These are phyloP conservation scores for Rhodotorula glutinis DNA, from an alignment of 1,284 basidiomycete genomes.

Conservation along the genomic window DNA sequence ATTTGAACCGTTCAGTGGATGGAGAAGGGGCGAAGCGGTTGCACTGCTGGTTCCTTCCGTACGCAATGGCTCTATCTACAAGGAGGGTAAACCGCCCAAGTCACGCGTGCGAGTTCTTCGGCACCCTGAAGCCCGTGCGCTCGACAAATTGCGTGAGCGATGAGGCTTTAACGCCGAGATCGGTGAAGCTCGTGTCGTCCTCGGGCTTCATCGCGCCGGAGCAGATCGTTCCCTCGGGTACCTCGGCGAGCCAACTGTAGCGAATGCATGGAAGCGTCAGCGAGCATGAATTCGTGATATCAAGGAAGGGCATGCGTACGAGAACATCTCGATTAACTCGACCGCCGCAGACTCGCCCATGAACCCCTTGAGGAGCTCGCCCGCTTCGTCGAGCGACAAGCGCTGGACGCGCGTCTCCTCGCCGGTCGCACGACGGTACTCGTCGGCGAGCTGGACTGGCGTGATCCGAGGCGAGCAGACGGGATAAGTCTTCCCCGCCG, in stretches of 20 bases:
- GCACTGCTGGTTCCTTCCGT: too few relatives aligned
- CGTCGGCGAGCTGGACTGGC: neutral
- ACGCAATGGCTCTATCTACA: too few relatives aligned
- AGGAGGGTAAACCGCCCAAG: too few relatives aligned
- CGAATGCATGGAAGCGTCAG: neutral
- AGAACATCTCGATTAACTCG: conserved; percentile 1
- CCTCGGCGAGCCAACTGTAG: neutral
- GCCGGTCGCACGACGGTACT: conserved; percentile 6
- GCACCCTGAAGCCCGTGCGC: conserved; percentile 9
- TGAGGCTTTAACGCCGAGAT: conserved; percentile 15
- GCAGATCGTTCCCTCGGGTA: neutral
- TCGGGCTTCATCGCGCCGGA: conserved; percentile 3
- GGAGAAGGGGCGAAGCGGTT: too few relatives aligned
- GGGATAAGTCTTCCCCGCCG: conserved; percentile 13
- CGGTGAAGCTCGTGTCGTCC: conserved; percentile 3
- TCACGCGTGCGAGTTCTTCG: neutral
- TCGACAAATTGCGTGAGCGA: conserved; percentile 2
- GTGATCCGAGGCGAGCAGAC: conserved; percentile 1
- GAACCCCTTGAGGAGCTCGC: neutral
- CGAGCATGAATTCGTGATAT: neutral
- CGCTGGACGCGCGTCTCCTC: conserved; percentile 1
- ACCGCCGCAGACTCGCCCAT: neutral
- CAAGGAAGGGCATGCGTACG: neutral
- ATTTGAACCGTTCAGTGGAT: too few relatives aligned
- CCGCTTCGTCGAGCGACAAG: neutral